Evolutionary conservation across 805 yeast species (phyloP).

Genomic region (Saturnispora zaruensis): DNA sequence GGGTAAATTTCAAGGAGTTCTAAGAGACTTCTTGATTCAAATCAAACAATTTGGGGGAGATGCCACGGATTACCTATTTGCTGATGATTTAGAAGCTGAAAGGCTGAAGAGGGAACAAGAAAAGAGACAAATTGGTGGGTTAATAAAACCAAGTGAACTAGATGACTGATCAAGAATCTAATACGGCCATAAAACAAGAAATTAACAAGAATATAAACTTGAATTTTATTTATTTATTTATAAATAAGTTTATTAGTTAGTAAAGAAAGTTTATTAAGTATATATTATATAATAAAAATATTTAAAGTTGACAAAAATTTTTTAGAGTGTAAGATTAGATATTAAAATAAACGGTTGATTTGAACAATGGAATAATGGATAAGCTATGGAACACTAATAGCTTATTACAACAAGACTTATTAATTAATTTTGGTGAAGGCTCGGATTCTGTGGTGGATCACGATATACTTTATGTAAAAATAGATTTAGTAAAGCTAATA

Average conservation of each 20-base stretch:
- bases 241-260: neutral
- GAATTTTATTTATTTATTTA: neutral
- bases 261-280: neutral
- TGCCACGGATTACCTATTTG: conserved; percentile 87
- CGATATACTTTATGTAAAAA: neutral
- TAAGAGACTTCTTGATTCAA: conserved; percentile 94
- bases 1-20: conserved; percentile 65
- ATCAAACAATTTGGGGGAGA: conserved; percentile 94
- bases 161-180: conserved; percentile 41
- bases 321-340: neutral
- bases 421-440: neutral
- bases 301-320: neutral
- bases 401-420: neutral
- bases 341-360: neutral
- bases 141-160: conserved; percentile 89
- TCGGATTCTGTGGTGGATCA: neutral
- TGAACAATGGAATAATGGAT: neutral
- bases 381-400: neutral
- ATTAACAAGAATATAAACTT: neutral
- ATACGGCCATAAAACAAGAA: neutral
- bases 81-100: conserved; percentile 84
- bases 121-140: conserved; percentile 88
- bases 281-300: too few species aligned
- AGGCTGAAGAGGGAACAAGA: conserved; percentile 46
- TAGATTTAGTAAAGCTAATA: neutral